Percentiles rank a stretch among this genome's conserved stretches.
These are phyloP conservation scores for Fusarium keratoplasticum DNA, from an alignment of 2,329 filamentous ascomycete species.

Conservation along the genomic window DNA sequence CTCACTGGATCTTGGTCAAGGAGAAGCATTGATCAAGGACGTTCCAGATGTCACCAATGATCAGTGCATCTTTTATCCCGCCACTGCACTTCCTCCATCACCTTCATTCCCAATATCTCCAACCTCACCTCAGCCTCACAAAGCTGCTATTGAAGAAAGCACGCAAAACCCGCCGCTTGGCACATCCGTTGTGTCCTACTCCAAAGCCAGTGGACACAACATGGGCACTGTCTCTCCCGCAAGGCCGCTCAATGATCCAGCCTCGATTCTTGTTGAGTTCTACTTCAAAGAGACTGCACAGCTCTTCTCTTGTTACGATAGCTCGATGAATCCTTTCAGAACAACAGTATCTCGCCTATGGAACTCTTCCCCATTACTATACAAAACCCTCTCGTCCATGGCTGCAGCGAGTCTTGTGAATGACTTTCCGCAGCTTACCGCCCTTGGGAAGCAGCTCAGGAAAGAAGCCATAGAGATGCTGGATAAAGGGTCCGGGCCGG, in stretches of 20 bases:
- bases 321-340: slow-evolving; percentile 24
- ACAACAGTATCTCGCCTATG: slow-evolving; percentile 18
- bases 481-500: slow-evolving; percentile 6
- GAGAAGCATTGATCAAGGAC: neutral
- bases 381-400: slow-evolving; percentile 26
- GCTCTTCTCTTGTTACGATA: slow-evolving; percentile 24
- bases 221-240: neutral
- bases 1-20: neutral
- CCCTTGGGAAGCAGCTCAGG: slow-evolving; percentile 15
- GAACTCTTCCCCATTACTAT: slow-evolving; percentile 18
- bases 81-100: neutral
- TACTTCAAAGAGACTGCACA: slow-evolving; percentile 27
- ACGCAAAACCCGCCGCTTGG: neutral
- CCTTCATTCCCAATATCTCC: neutral
- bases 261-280: slow-evolving; percentile 18
- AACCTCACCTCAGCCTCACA: neutral
- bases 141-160: neutral
- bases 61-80: neutral
- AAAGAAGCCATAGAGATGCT: slow-evolving; percentile 15
- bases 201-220: neutral
- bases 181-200: neutral
- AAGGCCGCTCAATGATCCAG: slow-evolving; percentile 4
- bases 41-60: neutral
- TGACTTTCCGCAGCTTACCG: slow-evolving; percentile 13
- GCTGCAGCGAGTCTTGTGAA: slow-evolving; percentile 21